Evolutionary conservation across 2,329 filamentous ascomycete species (phyloP), one percentile per base, ranked within the genome.

Genomic region (Aureobasidium sp.): DNA sequence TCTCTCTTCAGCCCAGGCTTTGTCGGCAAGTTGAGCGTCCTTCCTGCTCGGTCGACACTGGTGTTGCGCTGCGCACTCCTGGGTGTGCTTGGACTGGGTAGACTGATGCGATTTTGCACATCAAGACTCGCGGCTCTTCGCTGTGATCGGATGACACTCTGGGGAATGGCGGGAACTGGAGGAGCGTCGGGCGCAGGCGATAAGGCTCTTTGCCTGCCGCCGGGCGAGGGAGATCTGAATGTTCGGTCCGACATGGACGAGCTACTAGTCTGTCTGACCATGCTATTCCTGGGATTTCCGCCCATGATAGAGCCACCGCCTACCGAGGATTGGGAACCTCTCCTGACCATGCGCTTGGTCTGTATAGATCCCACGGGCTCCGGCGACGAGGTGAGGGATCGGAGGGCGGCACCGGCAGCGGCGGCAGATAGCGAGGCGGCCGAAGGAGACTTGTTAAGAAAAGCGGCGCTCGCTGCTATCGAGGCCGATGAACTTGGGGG

Each of bases 181-280:
- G 91, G 90, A 58, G 83, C 80, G 59, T 75, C 66, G 8, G 55
- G 62, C 9, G 67, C 64, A 36, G 67, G 67, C 16, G 67, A 65
- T 14, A 64, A 48, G 8, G 67, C 65, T 55, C 67, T 68, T 64
- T 66, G 58, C n/a, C 44, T 68, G 69, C 79, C 79, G 70, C 74
- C 75, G 72, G 79, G 64, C 81, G 90, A 95, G 3, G 86, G 85
- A 13, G 88, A 88, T 67, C 92, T 85, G 74, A 97, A 96, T 0
- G 91, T 92, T 62, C 93, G 85, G 72, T 93, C 89, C 34, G 85
- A 87, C 92, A 97, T 96, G 54, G 91, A 96, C 27, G 85, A 82
- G 32, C 83, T 83, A 75, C 92, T 95, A 61, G 80, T 82, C 42
- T 82, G 80, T 68, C 90, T 81, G 64, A 86, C 81, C 64, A 92